Conservation (phyloP, 208 protist genomes). For the Zelonia costaricensis region DNA sequence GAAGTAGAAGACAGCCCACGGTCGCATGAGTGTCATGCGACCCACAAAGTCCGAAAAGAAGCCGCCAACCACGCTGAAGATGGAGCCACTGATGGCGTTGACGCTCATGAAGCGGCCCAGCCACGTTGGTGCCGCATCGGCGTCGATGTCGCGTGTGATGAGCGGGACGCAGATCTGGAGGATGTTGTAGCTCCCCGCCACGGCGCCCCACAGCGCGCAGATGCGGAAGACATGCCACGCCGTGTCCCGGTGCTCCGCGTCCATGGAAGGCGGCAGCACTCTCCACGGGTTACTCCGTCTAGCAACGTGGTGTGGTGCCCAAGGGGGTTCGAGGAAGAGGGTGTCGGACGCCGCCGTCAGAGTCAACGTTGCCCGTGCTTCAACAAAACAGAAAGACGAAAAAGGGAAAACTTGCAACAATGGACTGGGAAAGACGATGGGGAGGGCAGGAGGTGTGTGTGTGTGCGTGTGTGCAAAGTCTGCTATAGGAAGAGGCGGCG, state of each 20-base stretch:
- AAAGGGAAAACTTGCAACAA: too few species aligned
- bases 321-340: too few species aligned
- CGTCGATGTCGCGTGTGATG: conserved; percentile 45
- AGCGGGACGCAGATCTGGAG: conserved; percentile 26
- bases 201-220: conserved; percentile 10
- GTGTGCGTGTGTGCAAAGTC: too few species aligned
- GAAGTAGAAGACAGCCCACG: conserved; percentile 41
- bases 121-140: conserved; percentile 26
- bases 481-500: too few species aligned
- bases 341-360: too few species aligned
- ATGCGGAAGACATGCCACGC: conserved; percentile 12
- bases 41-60: conserved; percentile 42
- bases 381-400: too few species aligned
- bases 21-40: conserved; percentile 30
- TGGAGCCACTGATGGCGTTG: conserved; percentile 36
- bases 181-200: conserved; percentile 12
- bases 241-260: conserved; percentile 4
- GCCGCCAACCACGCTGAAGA: conserved; percentile 35
- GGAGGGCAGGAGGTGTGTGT: too few species aligned
- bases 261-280: too few species aligned
- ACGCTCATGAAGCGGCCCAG: conserved; percentile 47
- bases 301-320: too few species aligned
- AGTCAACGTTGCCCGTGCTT: too few species aligned
- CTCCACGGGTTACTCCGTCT: too few species aligned
- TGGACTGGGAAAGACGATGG: too few species aligned